phyloP scores from a whole-genome alignment of 1,284 basidiomycete genomes.

The Apiotrichum porosum region DNA sequence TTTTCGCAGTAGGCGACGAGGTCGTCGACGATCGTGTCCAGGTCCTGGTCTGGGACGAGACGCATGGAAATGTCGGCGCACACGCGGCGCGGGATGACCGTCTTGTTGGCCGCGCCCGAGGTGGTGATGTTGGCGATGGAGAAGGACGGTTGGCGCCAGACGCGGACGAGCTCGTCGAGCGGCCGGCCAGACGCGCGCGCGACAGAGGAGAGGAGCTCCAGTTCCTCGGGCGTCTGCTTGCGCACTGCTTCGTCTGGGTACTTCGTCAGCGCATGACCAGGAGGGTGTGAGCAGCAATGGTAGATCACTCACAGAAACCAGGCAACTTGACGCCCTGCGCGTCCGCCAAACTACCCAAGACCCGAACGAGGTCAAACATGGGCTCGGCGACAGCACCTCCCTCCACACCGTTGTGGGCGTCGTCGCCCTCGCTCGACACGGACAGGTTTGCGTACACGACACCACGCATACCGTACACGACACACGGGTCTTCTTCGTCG shows the following conservation, averaged over 20 bases:
- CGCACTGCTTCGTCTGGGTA: conserved; percentile 69
- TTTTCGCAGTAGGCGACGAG: conserved; percentile 59
- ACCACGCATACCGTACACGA: conserved; percentile 90
- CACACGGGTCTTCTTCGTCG: conserved; percentile 86
- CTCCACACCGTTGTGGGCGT: conserved; percentile 64
- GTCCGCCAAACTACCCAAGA: conserved; percentile 69
- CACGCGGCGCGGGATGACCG: conserved; percentile 79
- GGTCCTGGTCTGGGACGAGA: conserved; percentile 83
- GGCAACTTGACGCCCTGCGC: conserved; percentile 65
- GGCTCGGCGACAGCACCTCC: conserved; percentile 83
- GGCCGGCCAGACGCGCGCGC: conserved; percentile 61
- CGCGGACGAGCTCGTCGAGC: conserved; percentile 62
- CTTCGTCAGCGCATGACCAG: neutral
- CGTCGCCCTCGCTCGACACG: conserved; percentile 57
- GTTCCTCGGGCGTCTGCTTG: conserved; percentile 62
- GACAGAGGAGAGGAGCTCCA: conserved; percentile 62
- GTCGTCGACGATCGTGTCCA: conserved; percentile 62
- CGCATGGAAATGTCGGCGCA: conserved; percentile 77
- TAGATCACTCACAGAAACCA: conserved; percentile 76
- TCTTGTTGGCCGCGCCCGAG: conserved; percentile 50
- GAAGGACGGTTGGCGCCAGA: conserved; percentile 59
- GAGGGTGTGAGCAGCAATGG: too few relatives aligned
- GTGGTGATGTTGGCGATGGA: conserved; percentile 44
- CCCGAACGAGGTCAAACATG: conserved; percentile 86
- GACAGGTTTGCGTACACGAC: conserved; percentile 60